phyloP scores from a whole-genome alignment of 2,329 filamentous ascomycete species.

The Cytospora piceicola region DNA sequence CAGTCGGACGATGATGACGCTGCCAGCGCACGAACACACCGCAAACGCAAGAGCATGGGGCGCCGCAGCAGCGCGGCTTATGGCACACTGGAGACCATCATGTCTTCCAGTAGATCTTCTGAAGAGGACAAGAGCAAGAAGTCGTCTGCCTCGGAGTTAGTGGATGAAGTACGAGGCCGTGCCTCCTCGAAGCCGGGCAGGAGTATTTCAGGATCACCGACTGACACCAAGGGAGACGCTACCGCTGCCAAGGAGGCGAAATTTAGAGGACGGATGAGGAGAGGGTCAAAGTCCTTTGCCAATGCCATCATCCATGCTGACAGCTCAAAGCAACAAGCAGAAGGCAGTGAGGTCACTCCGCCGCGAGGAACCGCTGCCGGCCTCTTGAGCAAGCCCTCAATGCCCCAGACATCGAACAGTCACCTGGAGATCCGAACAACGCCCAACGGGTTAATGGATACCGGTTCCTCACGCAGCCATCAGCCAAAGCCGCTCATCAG shows the following conservation, averaged over 20 bases:
- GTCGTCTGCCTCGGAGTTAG: conserved; percentile 60
- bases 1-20: conserved; percentile 59
- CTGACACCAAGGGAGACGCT: conserved; percentile 31
- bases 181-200: conserved; percentile 41
- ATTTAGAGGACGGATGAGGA: conserved; percentile 32
- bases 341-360: conserved; percentile 36
- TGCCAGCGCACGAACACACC: conserved; percentile 39
- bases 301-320: conserved; percentile 48
- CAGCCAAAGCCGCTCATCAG: conserved; percentile 36
- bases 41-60: conserved; percentile 46
- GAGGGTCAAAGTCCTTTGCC: conserved; percentile 50
- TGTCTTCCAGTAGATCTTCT: conserved; percentile 67
- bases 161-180: conserved; percentile 58
- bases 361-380: conserved; percentile 45
- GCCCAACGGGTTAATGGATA: conserved; percentile 34
- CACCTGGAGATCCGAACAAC: conserved; percentile 52
- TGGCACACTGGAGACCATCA: conserved; percentile 68
- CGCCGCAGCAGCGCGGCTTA: conserved; percentile 59
- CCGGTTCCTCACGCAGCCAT: conserved; percentile 32
- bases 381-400: conserved; percentile 59
- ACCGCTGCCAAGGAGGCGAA: neutral
- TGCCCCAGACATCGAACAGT: conserved; percentile 59
- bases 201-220: conserved; percentile 36
- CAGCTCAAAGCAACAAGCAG: conserved; percentile 42
- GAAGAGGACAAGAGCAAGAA: conserved; percentile 65